Evolutionary conservation across 306 rosid genomes (phyloP).

Genomic region (Castanopsis chinensis): DNA sequence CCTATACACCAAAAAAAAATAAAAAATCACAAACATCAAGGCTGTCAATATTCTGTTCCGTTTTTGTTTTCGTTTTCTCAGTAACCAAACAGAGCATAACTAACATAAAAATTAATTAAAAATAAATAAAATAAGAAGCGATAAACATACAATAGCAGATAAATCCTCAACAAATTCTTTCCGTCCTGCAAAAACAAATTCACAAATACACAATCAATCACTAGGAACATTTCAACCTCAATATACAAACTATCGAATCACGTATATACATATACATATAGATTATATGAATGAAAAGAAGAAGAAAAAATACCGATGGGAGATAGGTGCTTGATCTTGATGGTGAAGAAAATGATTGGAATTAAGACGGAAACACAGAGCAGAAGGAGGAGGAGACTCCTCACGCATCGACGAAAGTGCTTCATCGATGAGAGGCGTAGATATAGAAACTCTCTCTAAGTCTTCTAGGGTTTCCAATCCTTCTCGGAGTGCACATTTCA

Average conservation of each 20-base stretch:
- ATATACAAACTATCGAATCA: no score
- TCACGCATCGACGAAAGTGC: constrained; percentile 71
- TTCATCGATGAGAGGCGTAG: constrained; percentile 53
- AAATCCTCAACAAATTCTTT: constrained; percentile 67
- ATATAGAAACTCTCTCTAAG: constrained; percentile 18
- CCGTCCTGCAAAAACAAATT: constrained; percentile 50
- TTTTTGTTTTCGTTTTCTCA: constrained; percentile 1
- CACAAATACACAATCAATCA: constrained; percentile 27
- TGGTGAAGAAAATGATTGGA: constrained; percentile 71
- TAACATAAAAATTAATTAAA: not conserved
- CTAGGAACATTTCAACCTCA: not conserved
- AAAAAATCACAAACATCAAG: not conserved
- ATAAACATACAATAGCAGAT: constrained; percentile 67
- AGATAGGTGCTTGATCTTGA: constrained; percentile 42
- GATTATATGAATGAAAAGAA: not conserved
- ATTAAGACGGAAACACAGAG: constrained; percentile 76
- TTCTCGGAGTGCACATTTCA: constrained; percentile 50
- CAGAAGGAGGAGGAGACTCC: constrained; percentile 85
- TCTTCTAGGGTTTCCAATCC: constrained; percentile 19
- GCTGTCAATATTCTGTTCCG: not conserved
- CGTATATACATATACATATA: not conserved
- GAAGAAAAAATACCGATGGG: constrained; percentile 41
- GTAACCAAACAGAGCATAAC: constrained; percentile 23
- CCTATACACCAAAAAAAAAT: not conserved
- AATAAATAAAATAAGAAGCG: not conserved